Conservation (phyloP, 768 basidiomycete species). For the Panaeolus cyanescens region DNA sequence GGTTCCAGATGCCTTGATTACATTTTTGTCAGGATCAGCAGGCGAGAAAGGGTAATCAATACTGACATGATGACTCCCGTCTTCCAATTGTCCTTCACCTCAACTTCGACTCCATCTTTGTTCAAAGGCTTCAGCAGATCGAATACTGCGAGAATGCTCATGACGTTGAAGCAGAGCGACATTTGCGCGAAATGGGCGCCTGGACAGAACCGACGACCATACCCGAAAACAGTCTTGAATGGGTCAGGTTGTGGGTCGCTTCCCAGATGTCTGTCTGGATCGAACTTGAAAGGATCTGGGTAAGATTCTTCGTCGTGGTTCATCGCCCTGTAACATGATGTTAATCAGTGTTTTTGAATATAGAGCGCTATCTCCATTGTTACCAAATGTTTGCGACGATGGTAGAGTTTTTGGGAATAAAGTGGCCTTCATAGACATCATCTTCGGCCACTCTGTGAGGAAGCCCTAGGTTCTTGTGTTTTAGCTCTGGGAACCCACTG, state of each 20-base stretch:
- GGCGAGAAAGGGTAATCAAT: neutral
- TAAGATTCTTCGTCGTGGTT: constrained; percentile 34
- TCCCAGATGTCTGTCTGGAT: constrained; percentile 27
- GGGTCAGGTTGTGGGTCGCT: constrained; percentile 25
- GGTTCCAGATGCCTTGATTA: constrained; percentile 18
- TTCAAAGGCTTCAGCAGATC: constrained; percentile 32
- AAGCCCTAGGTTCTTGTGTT: constrained; percentile 24
- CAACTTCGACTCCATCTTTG: constrained; percentile 33
- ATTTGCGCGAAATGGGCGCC: constrained; percentile 29
- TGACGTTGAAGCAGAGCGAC: constrained; percentile 33
- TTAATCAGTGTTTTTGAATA: too few species aligned
- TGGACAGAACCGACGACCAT: constrained; percentile 28
- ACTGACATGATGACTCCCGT: constrained; percentile 23
- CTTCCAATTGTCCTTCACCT: constrained; percentile 30
- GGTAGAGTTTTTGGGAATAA: constrained; percentile 33
- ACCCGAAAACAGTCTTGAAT: constrained; percentile 27
- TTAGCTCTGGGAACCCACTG: too few species aligned
- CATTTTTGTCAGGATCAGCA: neutral
- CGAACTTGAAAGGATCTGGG: constrained; percentile 32
- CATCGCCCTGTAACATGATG: constrained; percentile 31
- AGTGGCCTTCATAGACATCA: constrained; percentile 32
- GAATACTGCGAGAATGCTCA: constrained; percentile 34
- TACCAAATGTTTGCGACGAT: constrained; percentile 33
- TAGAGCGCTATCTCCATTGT: neutral
- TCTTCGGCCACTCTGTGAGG: constrained; percentile 30